Percentiles rank a stretch among this genome's conserved stretches.
These are phyloP conservation scores for Tribonema minus DNA, from an alignment of 108 stramenopile species.

Conservation along the genomic window DNA sequence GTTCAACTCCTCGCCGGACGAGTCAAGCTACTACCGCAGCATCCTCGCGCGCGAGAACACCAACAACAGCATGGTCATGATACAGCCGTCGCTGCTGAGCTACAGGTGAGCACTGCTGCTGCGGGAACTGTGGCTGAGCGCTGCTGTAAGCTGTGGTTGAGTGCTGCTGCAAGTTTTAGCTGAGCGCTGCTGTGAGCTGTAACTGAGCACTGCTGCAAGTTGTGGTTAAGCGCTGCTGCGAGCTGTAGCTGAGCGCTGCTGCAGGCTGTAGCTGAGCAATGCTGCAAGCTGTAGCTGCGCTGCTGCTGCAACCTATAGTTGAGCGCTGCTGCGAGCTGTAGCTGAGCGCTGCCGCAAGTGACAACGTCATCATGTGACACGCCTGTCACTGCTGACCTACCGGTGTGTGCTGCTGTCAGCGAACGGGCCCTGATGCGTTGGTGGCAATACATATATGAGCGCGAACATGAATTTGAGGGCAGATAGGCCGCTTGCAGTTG, in stretches of 20 bases:
- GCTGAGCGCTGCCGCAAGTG: neutral
- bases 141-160: neutral
- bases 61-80: conserved; percentile 94
- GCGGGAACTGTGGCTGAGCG: neutral
- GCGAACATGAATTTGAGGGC: too few relatives aligned
- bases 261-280: neutral
- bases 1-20: conserved; percentile 97
- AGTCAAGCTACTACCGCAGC: conserved; percentile 91
- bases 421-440: too few relatives aligned
- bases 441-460: too few relatives aligned
- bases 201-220: neutral
- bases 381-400: too few relatives aligned
- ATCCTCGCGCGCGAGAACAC: conserved; percentile 81
- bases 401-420: too few relatives aligned
- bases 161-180: neutral
- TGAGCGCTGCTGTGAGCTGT: neutral
- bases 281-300: neutral
- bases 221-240: neutral
- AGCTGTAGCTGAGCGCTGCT: neutral
- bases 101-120: conserved; percentile 56
- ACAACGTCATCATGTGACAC: too few relatives aligned
- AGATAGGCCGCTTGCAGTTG: too few relatives aligned
- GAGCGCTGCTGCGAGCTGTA: neutral
- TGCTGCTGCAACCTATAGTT: neutral
- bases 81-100: conserved; percentile 94